Conservation (phyloP, 257 asterid genomes). For the Solanum virginianum region DNA sequence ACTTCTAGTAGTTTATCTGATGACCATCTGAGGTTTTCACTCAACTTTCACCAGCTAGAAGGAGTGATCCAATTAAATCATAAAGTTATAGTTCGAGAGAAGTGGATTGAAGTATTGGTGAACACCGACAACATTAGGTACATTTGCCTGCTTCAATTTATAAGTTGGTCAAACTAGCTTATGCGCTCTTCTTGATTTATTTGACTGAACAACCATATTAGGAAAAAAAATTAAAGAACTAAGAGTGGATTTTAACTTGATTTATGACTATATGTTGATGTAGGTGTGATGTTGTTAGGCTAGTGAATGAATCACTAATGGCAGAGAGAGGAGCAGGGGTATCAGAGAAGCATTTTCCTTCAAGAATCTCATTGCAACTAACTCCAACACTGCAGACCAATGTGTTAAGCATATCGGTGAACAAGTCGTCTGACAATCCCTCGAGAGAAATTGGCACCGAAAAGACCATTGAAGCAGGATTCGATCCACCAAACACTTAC, state of each 20-base stretch:
- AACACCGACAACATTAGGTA: slow-evolving; percentile 75
- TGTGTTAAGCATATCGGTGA: slow-evolving; percentile 50
- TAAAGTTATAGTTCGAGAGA: slow-evolving; percentile 32
- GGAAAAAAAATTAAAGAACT: no score
- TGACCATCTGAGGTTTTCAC: slow-evolving; percentile 53
- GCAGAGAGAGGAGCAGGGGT: slow-evolving; percentile 39
- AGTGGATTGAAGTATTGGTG: slow-evolving; percentile 57
- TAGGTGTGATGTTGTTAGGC: slow-evolving; percentile 67
- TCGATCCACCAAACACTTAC: slow-evolving; percentile 39
- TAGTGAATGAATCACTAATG: slow-evolving; percentile 42
- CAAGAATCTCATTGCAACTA: slow-evolving; percentile 52
- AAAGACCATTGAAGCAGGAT: slow-evolving; percentile 49
- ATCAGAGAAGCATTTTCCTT: slow-evolving; percentile 51
- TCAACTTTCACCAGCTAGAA: slow-evolving; percentile 67
- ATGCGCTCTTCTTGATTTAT: background rate
- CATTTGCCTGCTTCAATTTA: background rate
- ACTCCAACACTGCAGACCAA: slow-evolving; percentile 51
- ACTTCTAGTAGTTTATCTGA: slow-evolving; percentile 24
- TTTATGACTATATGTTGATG: background rate
- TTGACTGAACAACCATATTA: background rate
- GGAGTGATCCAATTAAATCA: slow-evolving; percentile 72
- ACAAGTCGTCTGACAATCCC: slow-evolving; percentile 76
- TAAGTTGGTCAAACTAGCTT: background rate
- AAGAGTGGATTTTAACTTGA: background rate
- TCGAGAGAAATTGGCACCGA: slow-evolving; percentile 39